Base-by-base conservation (phyloP, 768 basidiomycete species). In the Podaxis sp. region DNA sequence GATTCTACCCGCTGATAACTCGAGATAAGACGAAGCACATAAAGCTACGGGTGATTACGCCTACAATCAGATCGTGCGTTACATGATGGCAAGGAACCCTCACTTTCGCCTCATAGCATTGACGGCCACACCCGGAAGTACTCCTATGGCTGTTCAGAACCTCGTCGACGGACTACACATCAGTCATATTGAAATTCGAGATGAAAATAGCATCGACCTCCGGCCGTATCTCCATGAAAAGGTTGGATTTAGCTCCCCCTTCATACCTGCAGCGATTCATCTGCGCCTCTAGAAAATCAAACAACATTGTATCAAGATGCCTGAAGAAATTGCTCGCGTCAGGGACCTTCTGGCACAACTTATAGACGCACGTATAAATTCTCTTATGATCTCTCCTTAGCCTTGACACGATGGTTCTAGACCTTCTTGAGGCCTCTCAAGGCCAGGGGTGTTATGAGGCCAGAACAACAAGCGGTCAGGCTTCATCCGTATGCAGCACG, bases 101-200 rank as follows among this genome's bases (percentile, higher is more conserved):
- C 84, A 95, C 72, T 95, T 96, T 69, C 87, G 97, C 14, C 78
- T 98, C 7, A 78, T 99, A 21, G 97, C 97, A 1, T 80, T 99
- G 21, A 98, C 94, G 4, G 97, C 97, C 1, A 99, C 97, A 5
- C 97, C 97, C 11, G 96, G 95, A 46, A 77, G 87, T 63, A 90
- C 83, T 47, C 85, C 89, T 1, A 91, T 94, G 37, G 87, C 87
- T n/a, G 88, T 98, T 2, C 97, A 99, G 72, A 77, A 74, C 4
- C 85, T 99, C 37, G 84, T 98, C n/a, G 93, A 98, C 69, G 87
- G 88, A 16, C 76, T 99, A 10, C 97, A 98, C 68, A 95, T 99
- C 58, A 94, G 94, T 65, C 85, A 87, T 61, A 95, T 99, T 60
- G 96, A 98, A 69, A 92, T 98, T 63, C 84, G 97, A 55, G 87